Base-by-base conservation (phyloP, 306 rosid species). In the Clitoria ternatea region DNA sequence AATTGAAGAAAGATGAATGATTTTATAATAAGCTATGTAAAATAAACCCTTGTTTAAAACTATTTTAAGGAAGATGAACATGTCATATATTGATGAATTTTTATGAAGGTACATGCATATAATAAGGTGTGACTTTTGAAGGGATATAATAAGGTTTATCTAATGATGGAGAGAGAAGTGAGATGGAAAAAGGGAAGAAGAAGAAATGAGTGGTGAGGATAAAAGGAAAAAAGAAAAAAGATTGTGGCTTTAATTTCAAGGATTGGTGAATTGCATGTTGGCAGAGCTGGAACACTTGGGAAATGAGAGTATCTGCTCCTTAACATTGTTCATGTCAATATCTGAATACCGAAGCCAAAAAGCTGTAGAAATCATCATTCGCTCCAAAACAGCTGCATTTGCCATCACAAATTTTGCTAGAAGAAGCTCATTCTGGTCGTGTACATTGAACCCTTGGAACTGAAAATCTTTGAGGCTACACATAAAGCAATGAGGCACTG, bases 401-500 rank as follows among this genome's bases (percentile, higher is more conserved):
- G 4, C 61, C 66, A 77, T 50, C 32, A 54, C 68, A 15, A 42
- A 70, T 63, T 63, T 63, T 43, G 4, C 67, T 17, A 77, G 23
- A 70, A 18, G 47, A 22, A 77, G 49, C 61, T 77, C 81, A 52
- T n/a, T n/a, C n/a, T 61, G 19, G 18, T 77, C 77, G 32, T 26
- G 35, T 61, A 50, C 66, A 20, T 61, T 61, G 33, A 70, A 69
- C 40, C 48, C 72, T 12, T 67, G 50, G 20, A 70, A 70, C 43
- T 19, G 43, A 30, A 77, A 50, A 30, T 14, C 32, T 52, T 32
- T 52, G 33, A 77, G 67, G 77, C 61, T 50, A 20, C 19, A 29
- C 50, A 6, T 2, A 50, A 77, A 49, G 72, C 81, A 77, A 0
- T 1, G 66, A 61, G 77, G 81, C 43, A 77, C 77, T 14, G 42